Base-by-base conservation (phyloP, 1,284 basidiomycete genomes). In the Malassezia dermatis region DNA sequence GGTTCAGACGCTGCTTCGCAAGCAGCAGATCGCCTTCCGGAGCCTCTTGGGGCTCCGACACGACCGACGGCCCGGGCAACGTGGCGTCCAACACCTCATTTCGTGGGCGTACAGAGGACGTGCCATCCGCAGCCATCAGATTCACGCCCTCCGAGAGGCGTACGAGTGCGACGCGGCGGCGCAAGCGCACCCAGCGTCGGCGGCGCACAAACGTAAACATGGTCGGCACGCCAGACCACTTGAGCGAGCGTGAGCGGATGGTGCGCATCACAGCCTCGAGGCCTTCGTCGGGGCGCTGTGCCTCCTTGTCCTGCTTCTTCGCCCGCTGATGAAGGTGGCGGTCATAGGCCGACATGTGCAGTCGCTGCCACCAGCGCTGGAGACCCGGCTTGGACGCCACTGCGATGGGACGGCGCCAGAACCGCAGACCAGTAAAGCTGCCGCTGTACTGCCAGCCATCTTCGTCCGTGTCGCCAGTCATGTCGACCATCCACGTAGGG, bases 381-480 rank as follows among this genome's bases (percentile, higher is more conserved):
- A 28, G 35, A 11, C 48, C 49, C 11, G 32, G 28, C 13, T 37
- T 24, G n/a, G 44, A n/a, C n/a, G 26, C 24, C 26, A 51, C 40
- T 19, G 46, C 42, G n/a, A 51, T 47, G 10, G 54, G 34, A 13
- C 49, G 48, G 19, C 28, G 42, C 54, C 54, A 56, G 7, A 56
- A 23, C 8, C 34, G 27, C 11, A 48, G 55, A 28, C 49, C 55
- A 2, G 49, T 52, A 47, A 72, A 73, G 44, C 63, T 63, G 48
- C 65, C 62, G 35, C 63, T 63, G 53, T 73, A 73, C 58, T 73
- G 69, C 71, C 71, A 73, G 26, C 71, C 71, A 3, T 67, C 64
- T 53, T 73, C 69, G 39, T 73, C 71, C 7, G 68, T 69, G 41
- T 73, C 69, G 40, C 68, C 70, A 0, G 66, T 65, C 71, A 73